These are phyloP conservation scores for Cyathus olla DNA, from an alignment of 1,284 basidiomycete species.

Conservation along the genomic window DNA sequence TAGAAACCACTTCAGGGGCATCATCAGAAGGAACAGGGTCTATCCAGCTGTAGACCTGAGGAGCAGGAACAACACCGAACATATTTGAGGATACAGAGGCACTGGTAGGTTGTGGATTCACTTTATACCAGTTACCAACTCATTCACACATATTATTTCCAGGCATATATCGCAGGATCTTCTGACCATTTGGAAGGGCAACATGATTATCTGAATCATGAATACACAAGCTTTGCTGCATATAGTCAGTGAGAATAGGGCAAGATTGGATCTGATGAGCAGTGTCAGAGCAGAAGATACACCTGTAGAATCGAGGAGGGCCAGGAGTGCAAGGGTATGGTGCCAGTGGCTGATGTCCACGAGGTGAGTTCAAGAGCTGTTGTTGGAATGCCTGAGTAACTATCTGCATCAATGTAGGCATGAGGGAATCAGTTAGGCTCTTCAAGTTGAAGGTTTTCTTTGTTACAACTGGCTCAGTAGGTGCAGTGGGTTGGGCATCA, in stretches of 20 bases:
- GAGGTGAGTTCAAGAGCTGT: background rate
- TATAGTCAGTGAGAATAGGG: background rate
- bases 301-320: background rate
- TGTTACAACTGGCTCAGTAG: too few species aligned
- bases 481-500: too few species aligned
- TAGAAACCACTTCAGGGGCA: too few species aligned
- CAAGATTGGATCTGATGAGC: background rate
- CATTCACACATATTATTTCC: conserved; percentile 2
- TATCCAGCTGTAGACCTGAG: background rate
- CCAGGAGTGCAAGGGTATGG: background rate
- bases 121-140: conserved; percentile 9
- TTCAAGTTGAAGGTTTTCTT: too few species aligned
- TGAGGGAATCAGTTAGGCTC: too few species aligned
- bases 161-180: background rate
- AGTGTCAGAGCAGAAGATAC: background rate
- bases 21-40: background rate
- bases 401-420: too few species aligned
- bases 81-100: background rate
- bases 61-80: background rate
- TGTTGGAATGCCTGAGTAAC: background rate
- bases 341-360: background rate
- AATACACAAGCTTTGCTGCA: background rate
- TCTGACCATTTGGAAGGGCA: background rate
- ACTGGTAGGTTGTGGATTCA: background rate
- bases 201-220: background rate